phyloP scores from a whole-genome alignment of 805 yeast genomes.

The Scheffersomyces lignosus region DNA sequence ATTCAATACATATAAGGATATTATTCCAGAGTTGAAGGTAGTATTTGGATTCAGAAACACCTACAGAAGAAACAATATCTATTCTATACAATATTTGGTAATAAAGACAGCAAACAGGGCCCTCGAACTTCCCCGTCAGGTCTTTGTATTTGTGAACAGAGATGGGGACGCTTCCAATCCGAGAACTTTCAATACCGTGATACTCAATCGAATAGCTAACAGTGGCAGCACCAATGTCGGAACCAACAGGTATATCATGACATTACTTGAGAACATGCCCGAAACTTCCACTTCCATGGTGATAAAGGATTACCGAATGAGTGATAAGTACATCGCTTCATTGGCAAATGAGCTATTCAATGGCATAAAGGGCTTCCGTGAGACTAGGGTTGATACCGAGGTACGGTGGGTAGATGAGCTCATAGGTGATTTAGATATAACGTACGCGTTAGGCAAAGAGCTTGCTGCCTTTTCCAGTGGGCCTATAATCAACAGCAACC shows the following conservation, averaged over 20 bases:
- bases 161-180: background rate
- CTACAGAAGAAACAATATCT: background rate
- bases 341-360: background rate
- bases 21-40: constrained; percentile 4
- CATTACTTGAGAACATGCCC: constrained; percentile 9
- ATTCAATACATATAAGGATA: constrained; percentile 7
- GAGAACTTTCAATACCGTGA: constrained; percentile 5
- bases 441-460: constrained; percentile 3
- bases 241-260: constrained; percentile 3
- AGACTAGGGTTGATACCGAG: background rate
- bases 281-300: constrained; percentile 7
- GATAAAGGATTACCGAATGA: constrained; percentile 9
- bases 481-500: constrained; percentile 11
- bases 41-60: constrained; percentile 3
- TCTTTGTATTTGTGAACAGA: constrained; percentile 7
- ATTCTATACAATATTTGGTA: constrained; percentile 7
- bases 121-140: constrained; percentile 9
- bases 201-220: constrained; percentile 3
- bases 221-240: background rate
- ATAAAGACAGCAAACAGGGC: constrained; percentile 5
- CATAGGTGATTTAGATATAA: constrained; percentile 10
- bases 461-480: background rate
- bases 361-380: background rate
- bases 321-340: constrained; percentile 2
- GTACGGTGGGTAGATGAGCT: background rate